Base-by-base conservation (phyloP, 768 basidiomycete species). In the Suillus tomentosus region DNA sequence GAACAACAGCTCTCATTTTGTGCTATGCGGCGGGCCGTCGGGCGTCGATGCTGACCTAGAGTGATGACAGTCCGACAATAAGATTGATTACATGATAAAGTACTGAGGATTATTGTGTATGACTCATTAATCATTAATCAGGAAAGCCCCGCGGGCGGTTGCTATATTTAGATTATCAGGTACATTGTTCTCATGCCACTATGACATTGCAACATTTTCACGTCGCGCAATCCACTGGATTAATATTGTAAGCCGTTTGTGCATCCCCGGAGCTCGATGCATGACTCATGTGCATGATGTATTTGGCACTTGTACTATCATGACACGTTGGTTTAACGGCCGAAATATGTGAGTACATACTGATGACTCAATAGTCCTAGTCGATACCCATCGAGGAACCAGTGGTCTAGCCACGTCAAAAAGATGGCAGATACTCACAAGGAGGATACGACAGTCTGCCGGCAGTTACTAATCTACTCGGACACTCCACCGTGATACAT, bases 1-100 rank as follows among this genome's bases (percentile, higher is more conserved):
- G 95, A 37, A 96, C 81, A 10, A 96, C 86, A 10, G 94, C 95
- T 62, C 91, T 85, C 95, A 96, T 95, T 57, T 9, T 22, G 55
- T 37, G 37, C 54, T 19, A 36, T 19, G 17, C 17, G 24, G 14
- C 47, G 47, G 47, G 22, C 15, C 24, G 48, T 50, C 27, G 27
- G 27, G 27, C 27, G 27, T 27, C 7, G 24, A 50, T 50, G 48
- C 22, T 13, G 48, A 48, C 47, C 47, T 22, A 48, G n/a, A 13
- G 47, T 10, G 45, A 48, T 15, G 48, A 14, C 24, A 50, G 50
- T 27, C 24, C 50, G 15, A 51, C 15, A 36, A 36, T 36, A 36
- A 36, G n/a, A 13, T 50, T 50, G 48, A 50, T 48, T 48, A 48
- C 47, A 10, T 48, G 22, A 3, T 1, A 48, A 22, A 11, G 45